Evolutionary conservation across 2,329 filamentous ascomycete genomes (phyloP).

Genomic region (Aureobasidium uvarum): DNA sequence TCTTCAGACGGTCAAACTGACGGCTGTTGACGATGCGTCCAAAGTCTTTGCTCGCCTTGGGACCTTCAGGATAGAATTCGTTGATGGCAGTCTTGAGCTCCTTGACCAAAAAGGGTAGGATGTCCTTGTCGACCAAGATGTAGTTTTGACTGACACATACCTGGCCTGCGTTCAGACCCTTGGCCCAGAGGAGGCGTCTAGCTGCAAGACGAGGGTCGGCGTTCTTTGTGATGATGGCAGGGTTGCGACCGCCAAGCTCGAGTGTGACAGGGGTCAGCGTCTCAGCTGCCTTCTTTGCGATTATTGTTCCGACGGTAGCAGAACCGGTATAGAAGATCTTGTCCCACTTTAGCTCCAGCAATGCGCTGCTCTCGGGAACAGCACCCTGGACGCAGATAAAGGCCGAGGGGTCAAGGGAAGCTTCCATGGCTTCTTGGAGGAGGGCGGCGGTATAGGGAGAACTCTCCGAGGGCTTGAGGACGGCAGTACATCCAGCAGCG

Average conservation of each 20-base stretch:
- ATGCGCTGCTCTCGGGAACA: slow-evolving; percentile 72
- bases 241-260: slow-evolving; percentile 89
- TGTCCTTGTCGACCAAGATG: slow-evolving; percentile 73
- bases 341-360: slow-evolving; percentile 90
- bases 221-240: slow-evolving; percentile 83
- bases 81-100: slow-evolving; percentile 69
- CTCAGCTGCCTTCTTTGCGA: slow-evolving; percentile 54
- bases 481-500: slow-evolving; percentile 81
- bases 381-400: slow-evolving; percentile 79
- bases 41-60: slow-evolving; percentile 74
- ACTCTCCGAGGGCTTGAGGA: slow-evolving; percentile 88
- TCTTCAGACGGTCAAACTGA: slow-evolving; percentile 80
- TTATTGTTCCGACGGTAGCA: slow-evolving; percentile 63
- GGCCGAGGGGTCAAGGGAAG: slow-evolving; percentile 70
- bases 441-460: slow-evolving; percentile 74
- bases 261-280: slow-evolving; percentile 75
- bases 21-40: slow-evolving; percentile 74
- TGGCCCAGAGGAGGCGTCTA: slow-evolving; percentile 82
- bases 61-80: slow-evolving; percentile 81
- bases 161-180: slow-evolving; percentile 82
- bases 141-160: slow-evolving; percentile 94
- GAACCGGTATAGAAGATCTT: slow-evolving; percentile 97
- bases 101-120: slow-evolving; percentile 69
- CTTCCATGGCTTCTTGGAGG: slow-evolving; percentile 73
- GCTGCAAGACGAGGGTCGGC: slow-evolving; percentile 79